These are phyloP conservation scores for Verticillium albo-atrum DNA, from an alignment of 2,329 filamentous ascomycete species.

Conservation along the genomic window DNA sequence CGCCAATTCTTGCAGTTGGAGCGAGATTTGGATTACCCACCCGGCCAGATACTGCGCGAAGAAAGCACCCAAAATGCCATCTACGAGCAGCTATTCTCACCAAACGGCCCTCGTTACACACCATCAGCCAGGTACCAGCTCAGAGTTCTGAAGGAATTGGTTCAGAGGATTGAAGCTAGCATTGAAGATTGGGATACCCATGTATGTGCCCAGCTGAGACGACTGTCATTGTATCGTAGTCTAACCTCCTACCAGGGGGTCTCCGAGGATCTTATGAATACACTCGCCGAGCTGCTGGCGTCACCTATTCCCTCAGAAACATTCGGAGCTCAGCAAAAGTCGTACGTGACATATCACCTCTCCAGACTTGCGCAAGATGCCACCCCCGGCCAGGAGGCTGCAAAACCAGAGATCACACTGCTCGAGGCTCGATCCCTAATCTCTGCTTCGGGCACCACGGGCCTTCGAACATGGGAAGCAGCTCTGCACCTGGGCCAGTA, in stretches of 20 bases:
- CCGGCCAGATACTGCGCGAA: conserved; percentile 50
- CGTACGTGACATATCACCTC: conserved; percentile 67
- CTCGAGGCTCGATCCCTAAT: conserved; percentile 67
- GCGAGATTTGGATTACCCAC: conserved; percentile 58
- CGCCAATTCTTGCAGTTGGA: conserved; percentile 79
- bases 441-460: conserved; percentile 68
- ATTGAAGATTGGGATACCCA: conserved; percentile 81
- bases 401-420: conserved; percentile 47
- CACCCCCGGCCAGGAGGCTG: neutral
- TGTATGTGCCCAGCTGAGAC: conserved; percentile 52
- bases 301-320: conserved; percentile 60
- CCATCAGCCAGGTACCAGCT: conserved; percentile 68
- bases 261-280: conserved; percentile 72
- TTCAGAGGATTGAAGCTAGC: conserved; percentile 64
- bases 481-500: conserved; percentile 69
- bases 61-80: conserved; percentile 62
- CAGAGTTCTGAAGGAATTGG: conserved; percentile 68
- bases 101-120: conserved; percentile 45
- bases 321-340: conserved; percentile 64
- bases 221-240: neutral
- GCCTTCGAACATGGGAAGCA: conserved; percentile 77
- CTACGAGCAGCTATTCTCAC: conserved; percentile 62
- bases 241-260: conserved; percentile 59
- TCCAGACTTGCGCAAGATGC: conserved; percentile 24
- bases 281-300: conserved; percentile 61